Conservation (phyloP, 805 yeast species). For the Candida sithepensis region DNA sequence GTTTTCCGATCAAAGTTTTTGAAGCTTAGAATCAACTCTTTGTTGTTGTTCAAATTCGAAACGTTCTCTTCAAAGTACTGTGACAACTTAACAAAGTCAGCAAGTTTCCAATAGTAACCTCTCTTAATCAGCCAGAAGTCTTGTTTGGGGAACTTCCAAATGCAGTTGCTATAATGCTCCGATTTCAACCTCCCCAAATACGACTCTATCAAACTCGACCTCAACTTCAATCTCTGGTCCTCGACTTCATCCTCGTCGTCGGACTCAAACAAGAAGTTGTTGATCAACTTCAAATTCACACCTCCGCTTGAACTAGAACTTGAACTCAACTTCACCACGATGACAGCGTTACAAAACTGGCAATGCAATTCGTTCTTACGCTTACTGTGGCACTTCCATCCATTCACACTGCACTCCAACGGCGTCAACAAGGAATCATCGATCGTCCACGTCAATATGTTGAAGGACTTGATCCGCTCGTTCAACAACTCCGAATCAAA, state of each 20-base stretch:
- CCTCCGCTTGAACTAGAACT: slow-evolving; percentile 2
- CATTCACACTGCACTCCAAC: slow-evolving; percentile 45
- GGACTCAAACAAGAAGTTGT: slow-evolving; percentile 13
- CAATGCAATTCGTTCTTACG: slow-evolving; percentile 33
- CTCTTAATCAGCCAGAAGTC: slow-evolving; percentile 16
- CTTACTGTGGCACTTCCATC: slow-evolving; percentile 46
- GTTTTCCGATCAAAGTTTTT: slow-evolving; percentile 15
- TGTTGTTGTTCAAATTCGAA: slow-evolving; percentile 10
- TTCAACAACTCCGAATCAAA: slow-evolving; percentile 31
- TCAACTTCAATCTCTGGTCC: slow-evolving; percentile 11
- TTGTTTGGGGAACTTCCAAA: slow-evolving; percentile 18
- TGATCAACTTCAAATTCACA: slow-evolving; percentile 10
- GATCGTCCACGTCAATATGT: slow-evolving; percentile 45
- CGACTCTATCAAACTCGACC: slow-evolving; percentile 23
- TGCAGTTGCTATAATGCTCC: slow-evolving; percentile 29
- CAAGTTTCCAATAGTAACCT: slow-evolving; percentile 24
- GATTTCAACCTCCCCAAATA: slow-evolving; percentile 22
- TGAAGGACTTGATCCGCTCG: slow-evolving; percentile 40
- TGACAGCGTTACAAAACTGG: slow-evolving; percentile 29
- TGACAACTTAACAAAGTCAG: slow-evolving; percentile 24
- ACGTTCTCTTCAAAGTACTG: slow-evolving; percentile 16
- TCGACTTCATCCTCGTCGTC: slow-evolving; percentile 23
- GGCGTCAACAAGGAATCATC: slow-evolving; percentile 36
- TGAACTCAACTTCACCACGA: slow-evolving; percentile 27
- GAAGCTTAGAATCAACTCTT: slow-evolving; percentile 9